A percentile compares a stretch with the other conserved stretches of the same genome.
Evolutionary conservation across 495 filamentous ascomycete genomes (phyloP).

Genomic region (Penicillium tannophilum): DNA sequence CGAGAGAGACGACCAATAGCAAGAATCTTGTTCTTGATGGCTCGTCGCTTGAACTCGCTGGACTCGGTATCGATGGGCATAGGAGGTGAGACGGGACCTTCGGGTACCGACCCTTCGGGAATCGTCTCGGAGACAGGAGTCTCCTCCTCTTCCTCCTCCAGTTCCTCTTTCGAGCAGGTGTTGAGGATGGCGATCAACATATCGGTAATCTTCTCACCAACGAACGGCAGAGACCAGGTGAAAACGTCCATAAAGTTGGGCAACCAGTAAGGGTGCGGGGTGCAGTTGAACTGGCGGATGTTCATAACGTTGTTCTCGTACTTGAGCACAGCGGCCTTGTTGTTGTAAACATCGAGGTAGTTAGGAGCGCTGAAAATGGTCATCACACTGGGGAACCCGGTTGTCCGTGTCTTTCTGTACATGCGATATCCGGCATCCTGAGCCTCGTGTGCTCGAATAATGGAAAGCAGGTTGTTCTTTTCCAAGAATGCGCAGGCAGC

Average conservation of each 20-base stretch:
- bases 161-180: slow-evolving; percentile 96
- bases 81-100: slow-evolving; percentile 71
- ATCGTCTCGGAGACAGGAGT: slow-evolving; percentile 57
- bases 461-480: slow-evolving; percentile 96
- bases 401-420: slow-evolving; percentile 98
- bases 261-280: slow-evolving; percentile 97
- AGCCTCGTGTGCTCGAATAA: slow-evolving; percentile 98
- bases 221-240: slow-evolving; percentile 98
- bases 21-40: slow-evolving; percentile 99
- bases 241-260: slow-evolving; percentile 99
- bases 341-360: slow-evolving; percentile 99
- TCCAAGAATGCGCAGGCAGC: slow-evolving; percentile 98
- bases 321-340: slow-evolving; percentile 97
- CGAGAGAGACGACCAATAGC: slow-evolving; percentile 95
- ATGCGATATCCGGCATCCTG: slow-evolving; percentile 98
- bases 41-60: slow-evolving; percentile 87
- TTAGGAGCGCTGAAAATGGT: slow-evolving; percentile 99
- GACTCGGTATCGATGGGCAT: slow-evolving; percentile 73
- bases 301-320: slow-evolving; percentile 99
- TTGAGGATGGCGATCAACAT: slow-evolving; percentile 99
- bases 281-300: slow-evolving; percentile 99
- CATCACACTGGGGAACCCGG: slow-evolving; percentile 98
- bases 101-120: slow-evolving; percentile 37
- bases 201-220: slow-evolving; percentile 98
- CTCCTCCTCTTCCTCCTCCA: slow-evolving; percentile 82